These are phyloP conservation scores for Tirmania nivea DNA, from an alignment of 495 filamentous ascomycete genomes.

Conservation along the genomic window DNA sequence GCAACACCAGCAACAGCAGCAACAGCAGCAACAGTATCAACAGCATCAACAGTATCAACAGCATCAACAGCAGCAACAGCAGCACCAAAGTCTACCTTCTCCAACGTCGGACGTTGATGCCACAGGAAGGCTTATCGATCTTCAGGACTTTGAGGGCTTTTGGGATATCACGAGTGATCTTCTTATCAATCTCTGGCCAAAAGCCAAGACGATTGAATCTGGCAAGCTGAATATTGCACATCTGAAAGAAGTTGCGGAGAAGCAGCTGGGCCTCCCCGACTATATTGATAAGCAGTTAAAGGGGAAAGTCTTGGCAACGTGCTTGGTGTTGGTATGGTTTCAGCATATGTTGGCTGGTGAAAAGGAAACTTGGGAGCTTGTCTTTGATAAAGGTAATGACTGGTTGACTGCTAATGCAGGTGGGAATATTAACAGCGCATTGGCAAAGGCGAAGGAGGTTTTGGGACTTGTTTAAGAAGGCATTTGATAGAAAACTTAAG, in stretches of 20 bases:
- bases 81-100: background rate
- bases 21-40: background rate
- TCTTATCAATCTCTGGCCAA: background rate
- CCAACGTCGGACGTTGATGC: background rate
- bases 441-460: too few species aligned
- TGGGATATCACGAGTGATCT: background rate
- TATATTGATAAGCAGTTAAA: background rate
- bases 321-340: background rate
- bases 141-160: background rate
- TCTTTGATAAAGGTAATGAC: background rate
- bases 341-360: background rate
- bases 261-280: background rate
- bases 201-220: background rate
- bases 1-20: background rate
- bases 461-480: too few species aligned
- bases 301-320: background rate
- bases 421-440: too few species aligned
- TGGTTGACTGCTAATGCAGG: background rate
- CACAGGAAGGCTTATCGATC: background rate
- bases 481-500: too few species aligned
- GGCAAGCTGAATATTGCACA: background rate
- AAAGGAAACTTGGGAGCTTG: background rate
- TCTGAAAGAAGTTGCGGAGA: background rate
- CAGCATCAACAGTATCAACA: background rate
- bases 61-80: background rate